Base-by-base conservation (phyloP, 2,329 filamentous ascomycete species). In the Aspergillus brasiliensis region DNA sequence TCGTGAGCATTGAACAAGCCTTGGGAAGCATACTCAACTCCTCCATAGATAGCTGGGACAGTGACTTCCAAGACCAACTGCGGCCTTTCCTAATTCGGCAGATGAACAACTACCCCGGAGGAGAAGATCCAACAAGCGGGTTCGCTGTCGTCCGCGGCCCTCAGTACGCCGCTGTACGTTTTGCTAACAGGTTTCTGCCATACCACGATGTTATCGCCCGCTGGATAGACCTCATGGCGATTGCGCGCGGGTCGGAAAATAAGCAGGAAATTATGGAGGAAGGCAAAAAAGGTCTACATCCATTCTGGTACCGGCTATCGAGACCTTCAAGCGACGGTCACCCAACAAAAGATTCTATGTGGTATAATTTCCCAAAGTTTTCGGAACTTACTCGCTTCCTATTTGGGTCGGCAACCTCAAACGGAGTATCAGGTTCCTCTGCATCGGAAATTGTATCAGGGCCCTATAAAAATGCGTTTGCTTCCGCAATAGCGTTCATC, bases 181-280 rank as follows among this genome's bases (percentile, higher is more conserved):
- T 94, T 82, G 91, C 92, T 10, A 98, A 98, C 71, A 85, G 91
- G 53, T 96, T 92, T 69, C 81, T 99, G 5, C 86, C 89, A 0
- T 97, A 92, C 67, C 83, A 83, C 19, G 92, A 97, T 69, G 83
- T 91, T 8, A 82, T 89, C 38, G 95, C 87, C 25, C 86, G 95
- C 51, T 97, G 92, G 91, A 90, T 97, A 49, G 87, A 97, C 73
- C 85, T 98, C 15, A 82, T 97, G 52, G 94, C 93, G 7, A 80
- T 95, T 15, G 88, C 88, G 11, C 83, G 83, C 3, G 72, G 71
- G 7, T 75, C 79, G 2, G 84, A 86, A 53, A 90, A 93, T 71
- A 86, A 90, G 48, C 89, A 88, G 61, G 94, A 98, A 71, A 88
- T 98, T 3, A 78, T 91, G 1, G 95, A 99, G 72, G 94, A 98